These are phyloP conservation scores for Phytophthora colocasiae DNA, from an alignment of 352 stramenopile species.

Conservation along the genomic window DNA sequence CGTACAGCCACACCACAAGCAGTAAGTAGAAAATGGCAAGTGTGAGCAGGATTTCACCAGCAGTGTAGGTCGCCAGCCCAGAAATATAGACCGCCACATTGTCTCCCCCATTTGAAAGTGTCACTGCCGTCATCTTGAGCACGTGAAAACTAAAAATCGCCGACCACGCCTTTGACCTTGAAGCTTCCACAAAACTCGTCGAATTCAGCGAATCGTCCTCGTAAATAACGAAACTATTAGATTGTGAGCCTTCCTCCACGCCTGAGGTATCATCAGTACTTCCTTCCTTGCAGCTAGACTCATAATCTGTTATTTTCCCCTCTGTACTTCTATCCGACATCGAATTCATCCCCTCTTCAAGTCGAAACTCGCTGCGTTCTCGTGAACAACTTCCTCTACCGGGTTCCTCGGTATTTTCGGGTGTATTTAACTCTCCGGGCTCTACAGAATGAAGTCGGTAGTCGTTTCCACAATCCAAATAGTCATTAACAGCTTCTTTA, in stretches of 20 bases:
- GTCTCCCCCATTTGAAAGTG: slow-evolving; percentile 11
- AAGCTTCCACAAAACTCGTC: neutral
- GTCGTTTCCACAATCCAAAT: neutral
- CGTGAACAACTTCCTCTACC: neutral
- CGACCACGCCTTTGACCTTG: neutral
- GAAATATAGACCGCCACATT: slow-evolving; percentile 11
- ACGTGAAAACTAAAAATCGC: neutral
- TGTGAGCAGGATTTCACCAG: neutral
- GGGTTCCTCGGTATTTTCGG: neutral
- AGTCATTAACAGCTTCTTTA: neutral
- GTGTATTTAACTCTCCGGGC: neutral
- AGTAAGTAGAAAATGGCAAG: slow-evolving; percentile 10
- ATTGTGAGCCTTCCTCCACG: neutral
- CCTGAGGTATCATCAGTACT: neutral
- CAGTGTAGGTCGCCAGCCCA: neutral
- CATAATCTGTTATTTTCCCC: neutral
- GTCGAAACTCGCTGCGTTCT: neutral
- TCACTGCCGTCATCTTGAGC: slow-evolving; percentile 6
- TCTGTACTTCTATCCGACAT: neutral
- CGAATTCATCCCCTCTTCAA: neutral
- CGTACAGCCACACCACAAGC: slow-evolving; percentile 3
- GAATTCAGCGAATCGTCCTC: neutral
- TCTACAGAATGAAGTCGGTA: neutral
- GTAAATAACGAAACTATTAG: neutral
- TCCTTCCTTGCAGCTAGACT: neutral